Conservation (phyloP, 345 rosid genomes). For the Bruguiera gymnorhiza region DNA sequence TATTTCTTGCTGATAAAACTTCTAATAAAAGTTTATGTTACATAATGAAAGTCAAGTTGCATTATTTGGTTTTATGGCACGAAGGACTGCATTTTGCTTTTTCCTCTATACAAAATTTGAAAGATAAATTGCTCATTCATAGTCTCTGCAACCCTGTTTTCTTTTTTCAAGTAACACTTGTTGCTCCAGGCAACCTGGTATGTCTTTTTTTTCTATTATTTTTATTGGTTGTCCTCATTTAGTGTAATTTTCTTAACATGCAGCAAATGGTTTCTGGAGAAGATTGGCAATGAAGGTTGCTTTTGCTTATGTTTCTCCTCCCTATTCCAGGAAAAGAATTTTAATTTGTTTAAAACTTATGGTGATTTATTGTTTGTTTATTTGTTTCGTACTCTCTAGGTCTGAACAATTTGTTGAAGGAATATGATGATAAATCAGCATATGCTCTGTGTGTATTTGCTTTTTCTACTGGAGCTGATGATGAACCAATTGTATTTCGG, state of each 20-base stretch:
- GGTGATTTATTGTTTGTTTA: no score
- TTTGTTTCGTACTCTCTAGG: constrained; percentile 32
- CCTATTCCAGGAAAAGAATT: background rate
- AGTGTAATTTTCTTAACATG: constrained; percentile 22
- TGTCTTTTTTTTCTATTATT: background rate
- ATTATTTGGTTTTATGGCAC: no score
- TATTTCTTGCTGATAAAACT: no score
- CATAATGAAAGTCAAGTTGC: no score
- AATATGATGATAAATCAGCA: constrained; percentile 92
- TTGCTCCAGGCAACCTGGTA: background rate
- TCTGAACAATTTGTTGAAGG: constrained; percentile 74
- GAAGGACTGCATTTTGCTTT: no score
- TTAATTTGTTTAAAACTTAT: no score
- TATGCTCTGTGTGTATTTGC: constrained; percentile 87
- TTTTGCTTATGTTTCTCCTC: background rate
- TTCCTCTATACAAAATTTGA: no score
- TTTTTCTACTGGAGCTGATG: constrained; percentile 69
- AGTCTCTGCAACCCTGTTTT: no score
- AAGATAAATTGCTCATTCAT: no score
- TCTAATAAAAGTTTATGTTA: no score
- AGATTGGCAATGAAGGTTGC: constrained; percentile 87
- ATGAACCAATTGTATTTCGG: constrained; percentile 64
- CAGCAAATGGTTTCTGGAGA: constrained; percentile 96
- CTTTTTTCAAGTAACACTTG: background rate
- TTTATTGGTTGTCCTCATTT: constrained; percentile 9